Percentiles rank a stretch among this genome's conserved stretches.
Evolutionary conservation across 768 basidiomycete genomes (phyloP).

Genomic region (Candolleomyces eurysporus): DNA sequence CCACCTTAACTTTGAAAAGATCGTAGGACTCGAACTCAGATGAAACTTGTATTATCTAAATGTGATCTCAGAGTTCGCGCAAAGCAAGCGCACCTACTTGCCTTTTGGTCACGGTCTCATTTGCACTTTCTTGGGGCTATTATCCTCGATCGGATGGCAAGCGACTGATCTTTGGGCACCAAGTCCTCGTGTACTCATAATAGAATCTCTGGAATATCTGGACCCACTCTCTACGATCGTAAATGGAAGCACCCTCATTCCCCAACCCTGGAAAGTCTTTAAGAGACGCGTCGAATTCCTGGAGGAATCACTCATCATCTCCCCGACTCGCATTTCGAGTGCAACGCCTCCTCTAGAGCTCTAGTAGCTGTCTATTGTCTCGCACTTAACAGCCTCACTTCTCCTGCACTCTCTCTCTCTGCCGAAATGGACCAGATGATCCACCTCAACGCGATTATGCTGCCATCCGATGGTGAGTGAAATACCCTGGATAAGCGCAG

Average conservation of each 20-base stretch:
- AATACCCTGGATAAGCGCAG: background rate
- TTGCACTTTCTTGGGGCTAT: background rate
- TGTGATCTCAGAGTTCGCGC: background rate
- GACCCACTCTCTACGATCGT: background rate
- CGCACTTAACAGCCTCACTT: background rate
- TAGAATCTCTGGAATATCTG: background rate
- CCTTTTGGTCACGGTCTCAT: background rate
- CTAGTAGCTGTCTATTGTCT: background rate
- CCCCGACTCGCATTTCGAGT: background rate
- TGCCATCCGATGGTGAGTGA: conserved; percentile 64
- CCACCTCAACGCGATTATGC: conserved; percentile 69
- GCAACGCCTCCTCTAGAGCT: background rate
- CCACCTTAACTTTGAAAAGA: conserved; percentile 2
- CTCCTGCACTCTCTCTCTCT: background rate
- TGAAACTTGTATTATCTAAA: conserved; percentile 8
- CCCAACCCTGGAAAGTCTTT: background rate
- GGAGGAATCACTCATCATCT: background rate
- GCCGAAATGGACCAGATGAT: conserved; percentile 58
- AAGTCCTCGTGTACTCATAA: background rate
- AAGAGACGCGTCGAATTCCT: background rate
- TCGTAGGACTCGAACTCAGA: conserved; percentile 4
- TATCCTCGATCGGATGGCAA: background rate
- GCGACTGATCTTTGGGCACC: background rate
- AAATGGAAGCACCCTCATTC: background rate
- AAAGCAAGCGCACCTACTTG: background rate